Evolutionary conservation across 2,329 filamentous ascomycete genomes (phyloP).

Genomic region (Colletotrichum simmondsii): DNA sequence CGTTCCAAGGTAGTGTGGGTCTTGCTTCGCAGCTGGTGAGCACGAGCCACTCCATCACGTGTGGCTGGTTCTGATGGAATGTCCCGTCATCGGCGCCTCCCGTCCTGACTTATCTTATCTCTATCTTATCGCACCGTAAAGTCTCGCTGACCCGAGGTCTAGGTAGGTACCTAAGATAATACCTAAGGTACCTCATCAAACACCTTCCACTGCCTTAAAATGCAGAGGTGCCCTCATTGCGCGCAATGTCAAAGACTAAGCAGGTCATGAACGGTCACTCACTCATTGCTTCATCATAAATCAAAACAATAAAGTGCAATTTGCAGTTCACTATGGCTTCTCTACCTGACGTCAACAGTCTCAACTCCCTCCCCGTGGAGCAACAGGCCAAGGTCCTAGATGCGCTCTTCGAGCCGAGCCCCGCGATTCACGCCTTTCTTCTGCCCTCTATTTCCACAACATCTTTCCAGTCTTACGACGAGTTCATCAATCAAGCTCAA

Average conservation of each 20-base stretch:
- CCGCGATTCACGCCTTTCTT: slow-evolving; percentile 77
- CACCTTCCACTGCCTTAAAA: neutral
- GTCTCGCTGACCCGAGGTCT: slow-evolving; percentile 6
- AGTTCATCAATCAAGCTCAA: slow-evolving; percentile 75
- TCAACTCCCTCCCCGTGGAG: slow-evolving; percentile 66
- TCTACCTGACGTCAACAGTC: slow-evolving; percentile 68
- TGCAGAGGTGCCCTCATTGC: neutral
- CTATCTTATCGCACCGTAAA: slow-evolving; percentile 15
- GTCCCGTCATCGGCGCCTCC: slow-evolving; percentile 4
- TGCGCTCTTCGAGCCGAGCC: slow-evolving; percentile 85
- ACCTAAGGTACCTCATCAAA: neutral
- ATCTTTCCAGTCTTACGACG: slow-evolving; percentile 73
- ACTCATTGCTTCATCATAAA: neutral
- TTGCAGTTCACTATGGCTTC: slow-evolving; percentile 28
- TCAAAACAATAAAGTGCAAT: neutral
- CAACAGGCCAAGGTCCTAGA: slow-evolving; percentile 73
- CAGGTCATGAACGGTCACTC: neutral
- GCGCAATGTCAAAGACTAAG: neutral
- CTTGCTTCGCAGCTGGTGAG: slow-evolving; percentile 1
- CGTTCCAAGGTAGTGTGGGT: slow-evolving; percentile 16
- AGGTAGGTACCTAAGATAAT: neutral
- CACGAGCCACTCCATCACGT: slow-evolving; percentile 32
- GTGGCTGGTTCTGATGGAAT: neutral
- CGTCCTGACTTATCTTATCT: neutral
- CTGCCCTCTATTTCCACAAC: slow-evolving; percentile 70